Evolutionary conservation across 352 stramenopile genomes (phyloP).

Genomic region (Peronospora tabacina): DNA sequence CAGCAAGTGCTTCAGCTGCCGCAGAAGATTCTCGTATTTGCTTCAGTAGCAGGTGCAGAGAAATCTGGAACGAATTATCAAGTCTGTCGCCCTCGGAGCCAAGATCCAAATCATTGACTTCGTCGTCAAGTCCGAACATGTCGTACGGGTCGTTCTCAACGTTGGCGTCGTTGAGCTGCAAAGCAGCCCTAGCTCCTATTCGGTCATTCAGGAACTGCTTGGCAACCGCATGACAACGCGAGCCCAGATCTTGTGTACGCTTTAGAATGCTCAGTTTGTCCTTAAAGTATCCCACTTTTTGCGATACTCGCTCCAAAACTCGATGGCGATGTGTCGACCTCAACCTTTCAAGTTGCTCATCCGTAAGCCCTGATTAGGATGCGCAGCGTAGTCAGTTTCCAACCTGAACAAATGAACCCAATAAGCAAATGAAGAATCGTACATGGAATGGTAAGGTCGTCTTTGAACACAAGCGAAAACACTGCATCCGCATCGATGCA

Average conservation of each 20-base stretch:
- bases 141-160: constrained; percentile 17
- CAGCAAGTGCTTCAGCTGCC: constrained; percentile 21
- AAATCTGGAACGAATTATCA: constrained; percentile 24
- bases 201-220: constrained; percentile 29
- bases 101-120: constrained; percentile 12
- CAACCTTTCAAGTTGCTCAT: constrained; percentile 58
- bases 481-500: constrained; percentile 66
- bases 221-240: constrained; percentile 29
- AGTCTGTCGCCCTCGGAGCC: constrained; percentile 22
- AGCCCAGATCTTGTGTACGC: constrained; percentile 42
- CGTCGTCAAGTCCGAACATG: constrained; percentile 18
- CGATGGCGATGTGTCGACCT: constrained; percentile 42
- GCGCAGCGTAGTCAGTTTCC: neutral
- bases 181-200: constrained; percentile 13
- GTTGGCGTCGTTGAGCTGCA: constrained; percentile 5
- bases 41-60: constrained; percentile 19
- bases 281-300: constrained; percentile 39
- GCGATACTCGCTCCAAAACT: constrained; percentile 44
- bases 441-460: constrained; percentile 77
- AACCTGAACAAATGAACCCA: neutral
- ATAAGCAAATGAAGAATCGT: constrained; percentile 10
- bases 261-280: constrained; percentile 51
- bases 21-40: constrained; percentile 28
- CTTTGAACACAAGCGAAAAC: constrained; percentile 70
- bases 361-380: constrained; percentile 40